phyloP scores from a whole-genome alignment of 768 basidiomycete genomes.

The Hemileccinum rubropunctum region DNA sequence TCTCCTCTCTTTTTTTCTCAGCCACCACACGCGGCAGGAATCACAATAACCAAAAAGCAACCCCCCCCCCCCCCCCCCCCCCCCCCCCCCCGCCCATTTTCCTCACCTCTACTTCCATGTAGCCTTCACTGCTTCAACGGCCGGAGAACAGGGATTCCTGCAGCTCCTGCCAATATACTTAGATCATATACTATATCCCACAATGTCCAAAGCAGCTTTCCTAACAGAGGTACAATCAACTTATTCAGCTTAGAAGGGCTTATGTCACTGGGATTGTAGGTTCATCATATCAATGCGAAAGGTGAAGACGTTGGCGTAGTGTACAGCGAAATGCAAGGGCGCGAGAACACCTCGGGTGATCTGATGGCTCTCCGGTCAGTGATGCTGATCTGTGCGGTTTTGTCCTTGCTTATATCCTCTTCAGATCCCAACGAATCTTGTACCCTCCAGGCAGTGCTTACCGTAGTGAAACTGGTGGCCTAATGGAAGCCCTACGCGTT shows the following conservation, averaged over 20 bases:
- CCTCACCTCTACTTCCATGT: background rate
- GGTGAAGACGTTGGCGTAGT: conserved; percentile 95
- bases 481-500: conserved; percentile 87
- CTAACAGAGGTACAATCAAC: conserved; percentile 52
- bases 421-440: conserved; percentile 73
- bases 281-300: conserved; percentile 91
- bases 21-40: no score
- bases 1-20: no score
- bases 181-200: conserved; percentile 96
- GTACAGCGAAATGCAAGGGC: conserved; percentile 95
- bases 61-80: no score
- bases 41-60: no score
- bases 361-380: conserved; percentile 82
- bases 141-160: conserved; percentile 89
- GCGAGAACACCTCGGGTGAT: conserved; percentile 90
- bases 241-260: background rate
- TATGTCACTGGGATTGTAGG: conserved; percentile 42
- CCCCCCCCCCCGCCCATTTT: background rate
- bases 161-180: conserved; percentile 86
- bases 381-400: conserved; percentile 5
- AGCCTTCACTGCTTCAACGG: conserved; percentile 94
- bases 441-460: conserved; percentile 85
- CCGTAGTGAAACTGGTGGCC: conserved; percentile 93
- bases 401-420: conserved; percentile 5
- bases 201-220: conserved; percentile 82